Evolutionary conservation across 495 filamentous ascomycete genomes (phyloP).

Genomic region (Diplogelasinospora grovesii): DNA sequence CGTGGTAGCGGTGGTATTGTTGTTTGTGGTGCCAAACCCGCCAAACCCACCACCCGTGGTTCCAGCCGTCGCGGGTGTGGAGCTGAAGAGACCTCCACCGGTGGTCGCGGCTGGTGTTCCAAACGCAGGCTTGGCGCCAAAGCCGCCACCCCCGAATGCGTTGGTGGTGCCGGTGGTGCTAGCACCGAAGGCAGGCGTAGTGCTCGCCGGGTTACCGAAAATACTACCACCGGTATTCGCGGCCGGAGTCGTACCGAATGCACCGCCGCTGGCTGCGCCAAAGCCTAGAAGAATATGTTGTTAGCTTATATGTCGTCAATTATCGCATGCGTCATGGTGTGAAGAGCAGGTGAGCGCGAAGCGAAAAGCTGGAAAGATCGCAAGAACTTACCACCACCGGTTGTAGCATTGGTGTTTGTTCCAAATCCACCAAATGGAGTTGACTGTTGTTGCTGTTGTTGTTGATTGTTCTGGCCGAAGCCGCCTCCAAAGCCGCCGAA

Average conservation of each 20-base stretch:
- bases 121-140: slow-evolving; percentile 19
- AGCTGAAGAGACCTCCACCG: slow-evolving; percentile 45
- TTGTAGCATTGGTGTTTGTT: slow-evolving; percentile 40
- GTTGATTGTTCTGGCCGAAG: slow-evolving; percentile 54
- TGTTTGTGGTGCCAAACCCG: slow-evolving; percentile 14
- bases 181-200: slow-evolving; percentile 15
- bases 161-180: slow-evolving; percentile 6
- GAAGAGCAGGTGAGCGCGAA: background rate
- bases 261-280: slow-evolving; percentile 12
- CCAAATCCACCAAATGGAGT: slow-evolving; percentile 52
- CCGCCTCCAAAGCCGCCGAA: slow-evolving; percentile 45
- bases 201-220: slow-evolving; percentile 35
- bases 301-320: background rate
- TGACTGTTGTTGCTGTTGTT: slow-evolving; percentile 48
- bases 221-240: slow-evolving; percentile 31
- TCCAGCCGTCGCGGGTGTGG: slow-evolving; percentile 29
- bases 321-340: background rate
- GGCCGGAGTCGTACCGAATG: background rate
- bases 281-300: slow-evolving; percentile 17
- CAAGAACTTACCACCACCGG: slow-evolving; percentile 39
- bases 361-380: slow-evolving; percentile 17
- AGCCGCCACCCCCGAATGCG: slow-evolving; percentile 8
- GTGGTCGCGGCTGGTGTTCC: slow-evolving; percentile 25
- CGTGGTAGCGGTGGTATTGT: slow-evolving; percentile 7
- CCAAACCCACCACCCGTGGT: slow-evolving; percentile 33